Percentiles rank a stretch among this genome's conserved stretches.
These are phyloP conservation scores for Myxozyma melibiosi DNA, from an alignment of 805 yeast species.

Conservation along the genomic window DNA sequence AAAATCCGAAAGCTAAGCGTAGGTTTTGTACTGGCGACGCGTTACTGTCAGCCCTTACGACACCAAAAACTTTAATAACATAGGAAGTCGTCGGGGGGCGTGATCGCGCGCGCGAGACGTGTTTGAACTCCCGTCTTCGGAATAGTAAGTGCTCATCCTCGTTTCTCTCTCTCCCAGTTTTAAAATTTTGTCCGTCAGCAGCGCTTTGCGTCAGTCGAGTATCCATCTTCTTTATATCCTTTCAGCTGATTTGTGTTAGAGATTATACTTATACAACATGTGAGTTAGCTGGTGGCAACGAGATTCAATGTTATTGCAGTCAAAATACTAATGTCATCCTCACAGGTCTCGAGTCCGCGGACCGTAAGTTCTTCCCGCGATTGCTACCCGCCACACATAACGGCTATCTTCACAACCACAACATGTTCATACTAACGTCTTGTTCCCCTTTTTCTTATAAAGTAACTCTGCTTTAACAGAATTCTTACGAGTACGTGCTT, in stretches of 20 bases:
- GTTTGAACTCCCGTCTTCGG: slow-evolving; percentile 6
- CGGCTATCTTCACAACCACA: neutral
- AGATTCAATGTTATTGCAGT: too few relatives aligned
- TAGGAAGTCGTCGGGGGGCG: too few relatives aligned
- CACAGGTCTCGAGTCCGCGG: slow-evolving; percentile 19
- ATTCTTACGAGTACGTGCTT: slow-evolving; percentile 29
- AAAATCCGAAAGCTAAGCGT: neutral
- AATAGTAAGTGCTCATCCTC: neutral
- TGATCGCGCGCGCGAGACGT: slow-evolving; percentile 10
- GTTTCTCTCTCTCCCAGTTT: too few relatives aligned
- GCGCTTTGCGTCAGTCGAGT: too few relatives aligned
- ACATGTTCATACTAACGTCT: neutral
- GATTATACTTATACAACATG: too few relatives aligned
- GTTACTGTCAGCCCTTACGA: neutral
- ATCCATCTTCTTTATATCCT: too few relatives aligned
- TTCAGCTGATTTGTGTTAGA: too few relatives aligned
- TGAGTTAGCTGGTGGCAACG: too few relatives aligned
- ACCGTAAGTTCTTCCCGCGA: slow-evolving; percentile 19
- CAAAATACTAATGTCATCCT: slow-evolving; percentile 4
- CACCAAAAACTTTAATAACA: neutral
- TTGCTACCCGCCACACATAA: neutral
- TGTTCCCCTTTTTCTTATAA: neutral
- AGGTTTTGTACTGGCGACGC: neutral
- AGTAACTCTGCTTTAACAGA: slow-evolving; percentile 35
- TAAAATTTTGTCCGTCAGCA: too few relatives aligned